These are phyloP conservation scores for Neurospora discreta DNA, from an alignment of 495 filamentous ascomycete genomes.

Conservation along the genomic window DNA sequence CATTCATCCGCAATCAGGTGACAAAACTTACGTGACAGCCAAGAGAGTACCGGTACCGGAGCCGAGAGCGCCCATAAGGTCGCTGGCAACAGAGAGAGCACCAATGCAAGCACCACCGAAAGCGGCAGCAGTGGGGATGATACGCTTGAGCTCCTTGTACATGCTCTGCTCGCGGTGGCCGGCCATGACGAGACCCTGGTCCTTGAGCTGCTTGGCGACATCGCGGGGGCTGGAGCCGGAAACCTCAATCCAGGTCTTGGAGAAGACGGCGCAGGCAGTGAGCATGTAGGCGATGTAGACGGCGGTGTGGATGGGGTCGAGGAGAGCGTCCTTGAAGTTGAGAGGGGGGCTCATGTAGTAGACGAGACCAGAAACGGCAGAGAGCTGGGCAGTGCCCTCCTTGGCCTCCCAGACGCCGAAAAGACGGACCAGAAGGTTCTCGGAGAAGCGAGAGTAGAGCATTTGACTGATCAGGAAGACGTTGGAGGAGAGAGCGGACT, in stretches of 20 bases:
- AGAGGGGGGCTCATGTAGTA: slow-evolving; percentile 99
- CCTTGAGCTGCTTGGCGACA: slow-evolving; percentile 99
- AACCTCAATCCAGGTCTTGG: slow-evolving; percentile 99
- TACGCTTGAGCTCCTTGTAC: slow-evolving; percentile 99
- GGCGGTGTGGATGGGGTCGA: slow-evolving; percentile 93
- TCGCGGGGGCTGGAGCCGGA: slow-evolving; percentile 95
- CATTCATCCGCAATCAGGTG: neutral
- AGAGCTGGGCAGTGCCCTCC: slow-evolving; percentile 92
- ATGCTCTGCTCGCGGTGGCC: slow-evolving; percentile 99
- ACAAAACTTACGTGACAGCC: slow-evolving; percentile 84
- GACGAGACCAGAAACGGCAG: slow-evolving; percentile 79
- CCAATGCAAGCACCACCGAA: slow-evolving; percentile 99
- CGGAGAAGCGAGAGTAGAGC: slow-evolving; percentile 96
- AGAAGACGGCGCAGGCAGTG: slow-evolving; percentile 93
- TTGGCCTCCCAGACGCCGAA: slow-evolving; percentile 97
- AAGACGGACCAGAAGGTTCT: slow-evolving; percentile 93
- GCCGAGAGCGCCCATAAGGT: slow-evolving; percentile 92
- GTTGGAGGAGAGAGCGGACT: slow-evolving; percentile 96
- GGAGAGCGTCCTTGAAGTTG: slow-evolving; percentile 90
- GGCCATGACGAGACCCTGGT: slow-evolving; percentile 98
- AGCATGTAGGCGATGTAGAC: slow-evolving; percentile 97
- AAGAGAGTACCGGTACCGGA: slow-evolving; percentile 95
- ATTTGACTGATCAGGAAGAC: slow-evolving; percentile 98
- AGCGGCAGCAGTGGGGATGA: slow-evolving; percentile 95
- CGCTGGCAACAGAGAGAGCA: slow-evolving; percentile 86